Conservation (phyloP, 441 rosid genomes). For the Omphalea diandra region DNA sequence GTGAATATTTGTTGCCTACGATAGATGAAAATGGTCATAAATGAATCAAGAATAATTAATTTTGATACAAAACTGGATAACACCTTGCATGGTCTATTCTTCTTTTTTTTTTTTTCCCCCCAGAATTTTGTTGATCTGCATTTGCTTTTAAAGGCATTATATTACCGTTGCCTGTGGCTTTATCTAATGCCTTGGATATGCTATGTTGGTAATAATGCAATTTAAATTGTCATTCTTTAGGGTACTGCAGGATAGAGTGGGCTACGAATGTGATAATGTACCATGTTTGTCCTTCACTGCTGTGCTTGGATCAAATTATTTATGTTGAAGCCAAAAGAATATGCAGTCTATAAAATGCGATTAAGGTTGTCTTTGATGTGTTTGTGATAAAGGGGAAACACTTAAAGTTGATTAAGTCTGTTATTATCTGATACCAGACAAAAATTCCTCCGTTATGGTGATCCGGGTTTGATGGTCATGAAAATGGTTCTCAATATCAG, state of each 20-base stretch:
- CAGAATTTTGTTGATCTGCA: neutral
- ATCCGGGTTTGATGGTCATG: neutral
- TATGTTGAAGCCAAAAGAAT: slow-evolving; percentile 5
- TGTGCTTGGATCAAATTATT: neutral
- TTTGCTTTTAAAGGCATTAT: neutral
- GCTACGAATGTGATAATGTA: too few species aligned
- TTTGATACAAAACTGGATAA: neutral
- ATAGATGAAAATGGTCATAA: neutral
- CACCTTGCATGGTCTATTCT: neutral
- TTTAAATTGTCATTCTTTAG: neutral
- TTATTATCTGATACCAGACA: neutral
- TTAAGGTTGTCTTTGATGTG: neutral
- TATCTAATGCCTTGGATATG: neutral
- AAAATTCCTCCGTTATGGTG: too few species aligned
- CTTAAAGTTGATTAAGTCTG: neutral
- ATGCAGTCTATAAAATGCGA: too few species aligned
- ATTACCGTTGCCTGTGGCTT: neutral
- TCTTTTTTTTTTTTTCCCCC: too few species aligned
- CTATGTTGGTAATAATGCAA: neutral
- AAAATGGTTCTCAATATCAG: neutral
- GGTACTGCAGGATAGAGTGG: slow-evolving; percentile 3
- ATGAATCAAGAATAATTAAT: neutral
- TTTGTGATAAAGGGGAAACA: neutral
- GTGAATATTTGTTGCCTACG: neutral
- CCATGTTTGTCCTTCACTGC: neutral